A percentile compares a stretch with the other conserved stretches of the same genome.
These are phyloP conservation scores for Austroboletus olivaceoglutinosus DNA, from an alignment of 1,284 basidiomycete species.

Conservation along the genomic window DNA sequence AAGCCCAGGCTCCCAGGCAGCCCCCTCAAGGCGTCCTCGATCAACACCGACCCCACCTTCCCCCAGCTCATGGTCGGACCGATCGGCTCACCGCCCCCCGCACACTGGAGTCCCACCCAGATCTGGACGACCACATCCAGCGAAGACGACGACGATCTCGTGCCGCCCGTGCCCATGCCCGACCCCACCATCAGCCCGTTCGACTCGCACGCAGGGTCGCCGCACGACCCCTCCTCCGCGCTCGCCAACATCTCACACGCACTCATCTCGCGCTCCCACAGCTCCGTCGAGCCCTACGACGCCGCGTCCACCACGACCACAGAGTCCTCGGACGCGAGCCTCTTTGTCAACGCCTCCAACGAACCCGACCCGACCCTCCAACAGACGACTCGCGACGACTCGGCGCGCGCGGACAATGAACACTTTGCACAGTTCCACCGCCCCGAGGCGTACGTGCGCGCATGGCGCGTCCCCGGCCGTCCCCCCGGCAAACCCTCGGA, in stretches of 20 bases:
- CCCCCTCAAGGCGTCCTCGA: constrained; percentile 23
- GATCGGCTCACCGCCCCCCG: constrained; percentile 18
- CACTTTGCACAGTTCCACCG: constrained; percentile 14
- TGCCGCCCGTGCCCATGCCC: not conserved
- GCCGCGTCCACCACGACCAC: constrained; percentile 2
- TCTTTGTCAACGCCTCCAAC: not conserved
- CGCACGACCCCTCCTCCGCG: constrained; percentile 2
- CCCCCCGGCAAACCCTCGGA: constrained; percentile 16
- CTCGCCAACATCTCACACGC: constrained; percentile 19
- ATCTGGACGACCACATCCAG: constrained; percentile 31
- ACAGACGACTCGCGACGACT: not conserved
- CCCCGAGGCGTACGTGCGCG: constrained; percentile 13
- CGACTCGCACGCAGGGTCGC: not conserved
- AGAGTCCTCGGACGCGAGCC: constrained; percentile 2
- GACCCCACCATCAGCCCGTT: constrained; percentile 4
- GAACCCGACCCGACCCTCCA: not conserved
- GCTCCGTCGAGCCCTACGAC: constrained; percentile 17
- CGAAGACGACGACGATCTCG: constrained; percentile 4
- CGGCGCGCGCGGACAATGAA: constrained; percentile 1
- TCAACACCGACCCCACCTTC: not conserved
- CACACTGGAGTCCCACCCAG: constrained; percentile 15
- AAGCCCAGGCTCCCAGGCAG: constrained; percentile 17
- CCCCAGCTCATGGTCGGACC: constrained; percentile 3
- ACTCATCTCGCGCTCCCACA: constrained; percentile 20
- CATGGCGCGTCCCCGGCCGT: constrained; percentile 21